Conservation (phyloP, 108 stramenopile species). For the Licmophora abbreviata region DNA sequence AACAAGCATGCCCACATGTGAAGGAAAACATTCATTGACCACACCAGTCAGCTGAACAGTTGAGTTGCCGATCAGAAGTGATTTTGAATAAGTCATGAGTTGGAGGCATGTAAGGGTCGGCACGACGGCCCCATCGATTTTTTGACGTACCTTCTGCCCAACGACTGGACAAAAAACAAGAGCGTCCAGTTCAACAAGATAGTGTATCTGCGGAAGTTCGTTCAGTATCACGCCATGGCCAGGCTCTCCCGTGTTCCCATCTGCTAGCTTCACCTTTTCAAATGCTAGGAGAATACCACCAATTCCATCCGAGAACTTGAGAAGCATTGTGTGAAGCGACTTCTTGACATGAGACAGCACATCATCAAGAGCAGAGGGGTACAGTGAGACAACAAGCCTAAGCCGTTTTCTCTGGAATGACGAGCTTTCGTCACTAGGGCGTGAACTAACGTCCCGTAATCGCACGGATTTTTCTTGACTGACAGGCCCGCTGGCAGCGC, state of each 20-base stretch:
- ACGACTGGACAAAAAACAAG: slow-evolving; percentile 33
- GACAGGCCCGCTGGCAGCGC: not conserved
- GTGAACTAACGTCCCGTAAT: not conserved
- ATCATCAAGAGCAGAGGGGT: slow-evolving; percentile 29
- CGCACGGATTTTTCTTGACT: not conserved
- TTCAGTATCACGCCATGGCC: slow-evolving; percentile 30
- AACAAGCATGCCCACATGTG: slow-evolving; percentile 43
- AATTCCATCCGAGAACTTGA: slow-evolving; percentile 39
- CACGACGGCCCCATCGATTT: too few species aligned
- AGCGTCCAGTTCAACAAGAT: slow-evolving; percentile 33
- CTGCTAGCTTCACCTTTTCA: slow-evolving; percentile 25
- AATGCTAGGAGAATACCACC: slow-evolving; percentile 40
- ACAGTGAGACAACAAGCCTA: slow-evolving; percentile 30
- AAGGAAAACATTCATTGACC: slow-evolving; percentile 47
- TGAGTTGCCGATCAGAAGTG: not conserved
- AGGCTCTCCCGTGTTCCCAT: slow-evolving; percentile 17
- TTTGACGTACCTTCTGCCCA: slow-evolving; percentile 24
- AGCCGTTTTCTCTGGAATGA: slow-evolving; percentile 26
- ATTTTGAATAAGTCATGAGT: not conserved
- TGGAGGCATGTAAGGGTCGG: too few species aligned
- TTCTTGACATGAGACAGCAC: slow-evolving; percentile 14
- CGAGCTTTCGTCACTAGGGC: not conserved
- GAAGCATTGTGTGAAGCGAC: slow-evolving; percentile 18
- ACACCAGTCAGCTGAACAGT: slow-evolving; percentile 23
- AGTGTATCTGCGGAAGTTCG: slow-evolving; percentile 55